Base-by-base conservation (phyloP, 139 green algal species). In the Chlamydomonas sp. region DNA sequence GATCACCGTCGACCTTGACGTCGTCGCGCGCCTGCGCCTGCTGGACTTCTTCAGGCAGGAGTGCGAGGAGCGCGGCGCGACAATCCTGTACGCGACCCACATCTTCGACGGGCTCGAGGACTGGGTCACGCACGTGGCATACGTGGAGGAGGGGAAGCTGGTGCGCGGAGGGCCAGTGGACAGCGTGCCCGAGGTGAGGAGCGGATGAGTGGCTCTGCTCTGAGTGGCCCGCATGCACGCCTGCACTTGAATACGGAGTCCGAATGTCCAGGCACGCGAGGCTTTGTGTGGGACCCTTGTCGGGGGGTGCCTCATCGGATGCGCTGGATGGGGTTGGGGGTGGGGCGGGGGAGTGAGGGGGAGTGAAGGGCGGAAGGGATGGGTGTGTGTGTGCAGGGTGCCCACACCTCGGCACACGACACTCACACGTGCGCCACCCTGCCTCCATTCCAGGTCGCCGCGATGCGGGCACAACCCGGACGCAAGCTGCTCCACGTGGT, bases 1-100 rank as follows among this genome's bases (percentile, higher is more conserved):
- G 74, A 96, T 98, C 73, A 99, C 95, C 0, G 94, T 99, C 69
- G 94, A 99, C 80, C 84, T 99, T 82, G 92, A 99, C 68, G 95
- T 99, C 35, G 79, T 98, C 38, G 94, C 87, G 0, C 82, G 95
- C 10, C 83, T 95, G 58, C 88, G 96, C 70, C 85, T 99, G 69
- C 87, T 99, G 71, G 49, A 86, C 0, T 99, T 98, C 69, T 92
- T 99, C 73, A 70, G 50, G 48, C 58, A 88, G 34, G 90, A 96
- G 83, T 92, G 87, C 75, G 78, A 88, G 65, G 57, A 83, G 66
- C 76, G 90, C 2, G 85, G 85, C 5, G 90, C 89, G 2, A 92
- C 83, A 33, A 95, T 97, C 60, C 72, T 97, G 6, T 98, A 99
- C 67, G 91, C 92, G 29, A 99, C 94, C 6, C 94, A 99, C 84